Base-by-base conservation (phyloP, 306 rosid genomes). In the Lablab purpureus region DNA sequence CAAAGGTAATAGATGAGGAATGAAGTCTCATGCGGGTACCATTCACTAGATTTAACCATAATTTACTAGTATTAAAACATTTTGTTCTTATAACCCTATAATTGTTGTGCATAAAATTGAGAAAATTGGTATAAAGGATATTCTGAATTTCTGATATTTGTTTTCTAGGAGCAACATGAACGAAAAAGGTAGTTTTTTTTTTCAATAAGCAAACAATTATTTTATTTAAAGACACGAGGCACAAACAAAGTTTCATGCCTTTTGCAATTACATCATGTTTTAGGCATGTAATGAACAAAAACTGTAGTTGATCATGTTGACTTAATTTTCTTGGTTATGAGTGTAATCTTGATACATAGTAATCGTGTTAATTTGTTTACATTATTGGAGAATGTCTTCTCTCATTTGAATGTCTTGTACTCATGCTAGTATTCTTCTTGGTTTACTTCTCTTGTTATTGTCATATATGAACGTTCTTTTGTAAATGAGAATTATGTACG, bases 361-460 rank as follows among this genome's bases (percentile, higher is more conserved):
- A 28, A 41, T 55, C 59, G 40, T 62, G 74, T 64, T 65, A 55
- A 45, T 69, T 32, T 82, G 32, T 71, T 71, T 77, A 45, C 51
- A 76, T 28, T 70, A 37, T 41, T 70, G 78, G 52, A 69, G 47
- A 52, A 69, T 25, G 47, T 75, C 54, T 54, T 40, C 19, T 81
- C 30, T 15, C 59, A 28, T 74, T 34, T 64, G 70, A 63, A 63
- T 63, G 69, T 63, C 45, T 65, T 37, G 6, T 8, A 37, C n/a
- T 1, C n/a, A 11, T 37, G 50, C 37, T 23, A 67, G 56, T 62
- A 43, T 37, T 40, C 45, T 40, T 71, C 22, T 60, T 40, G 19
- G 47, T 75, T 77, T 79, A 60, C 45, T 67, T 71, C 73, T 77
- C 64, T 22, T 73, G 73, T 43, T 67, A 47, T 58, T 68, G 67